phyloP scores from a whole-genome alignment of 2,329 filamentous ascomycete genomes.

The Tolypocladium tropicale region DNA sequence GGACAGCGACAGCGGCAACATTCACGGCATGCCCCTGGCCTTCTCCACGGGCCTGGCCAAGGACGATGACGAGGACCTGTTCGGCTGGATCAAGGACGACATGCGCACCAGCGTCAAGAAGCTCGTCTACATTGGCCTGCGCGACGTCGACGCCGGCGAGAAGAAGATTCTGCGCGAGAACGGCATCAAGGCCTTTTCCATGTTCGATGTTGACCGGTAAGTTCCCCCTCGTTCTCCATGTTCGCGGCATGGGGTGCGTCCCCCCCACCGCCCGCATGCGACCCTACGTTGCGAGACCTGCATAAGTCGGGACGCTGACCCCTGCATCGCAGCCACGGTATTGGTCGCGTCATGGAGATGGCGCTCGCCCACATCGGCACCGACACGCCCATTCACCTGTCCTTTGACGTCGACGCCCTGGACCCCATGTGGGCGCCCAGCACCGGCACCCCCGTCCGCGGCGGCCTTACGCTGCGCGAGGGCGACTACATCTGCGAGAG shows the following conservation, averaged over 20 bases:
- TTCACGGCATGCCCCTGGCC: slow-evolving; percentile 95
- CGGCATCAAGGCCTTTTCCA: slow-evolving; percentile 90
- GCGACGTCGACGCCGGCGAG: slow-evolving; percentile 89
- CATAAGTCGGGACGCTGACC: not conserved
- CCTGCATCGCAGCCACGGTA: slow-evolving; percentile 57
- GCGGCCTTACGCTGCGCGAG: slow-evolving; percentile 85
- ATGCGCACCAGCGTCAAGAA: slow-evolving; percentile 64
- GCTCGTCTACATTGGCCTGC: slow-evolving; percentile 90
- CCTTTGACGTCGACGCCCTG: slow-evolving; percentile 92
- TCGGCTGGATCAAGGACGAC: slow-evolving; percentile 79
- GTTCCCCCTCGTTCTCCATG: slow-evolving; percentile 11
- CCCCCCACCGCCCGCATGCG: not conserved
- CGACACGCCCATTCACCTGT: slow-evolving; percentile 94
- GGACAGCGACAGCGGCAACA: slow-evolving; percentile 79
- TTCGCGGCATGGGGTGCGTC: no score
- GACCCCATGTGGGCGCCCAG: slow-evolving; percentile 95
- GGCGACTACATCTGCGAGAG: slow-evolving; percentile 94
- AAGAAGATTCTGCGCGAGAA: slow-evolving; percentile 84
- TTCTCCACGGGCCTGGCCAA: slow-evolving; percentile 80
- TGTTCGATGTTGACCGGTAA: slow-evolving; percentile 93
- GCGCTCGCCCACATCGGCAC: slow-evolving; percentile 89
- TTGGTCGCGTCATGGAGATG: slow-evolving; percentile 95
- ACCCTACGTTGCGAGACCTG: not conserved
- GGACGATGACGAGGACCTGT: slow-evolving; percentile 66
- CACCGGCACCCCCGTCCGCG: slow-evolving; percentile 89